A percentile compares a stretch with the other conserved stretches of the same genome.
Conservation (phyloP, 805 yeast species). For the Candida hungchunana region DNA sequence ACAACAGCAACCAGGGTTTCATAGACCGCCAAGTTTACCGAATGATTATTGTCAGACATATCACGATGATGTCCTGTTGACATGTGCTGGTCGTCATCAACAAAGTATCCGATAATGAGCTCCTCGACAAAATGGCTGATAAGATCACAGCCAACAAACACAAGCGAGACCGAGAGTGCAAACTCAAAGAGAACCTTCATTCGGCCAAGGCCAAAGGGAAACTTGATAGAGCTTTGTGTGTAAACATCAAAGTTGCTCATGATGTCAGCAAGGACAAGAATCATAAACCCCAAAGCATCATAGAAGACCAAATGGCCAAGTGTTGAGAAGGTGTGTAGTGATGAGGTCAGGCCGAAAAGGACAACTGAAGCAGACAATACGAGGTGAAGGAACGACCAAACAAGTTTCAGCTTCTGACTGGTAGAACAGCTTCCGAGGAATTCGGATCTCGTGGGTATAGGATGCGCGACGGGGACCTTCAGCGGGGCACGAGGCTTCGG, state of each 20-base stretch:
- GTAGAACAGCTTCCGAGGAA: slow-evolving; percentile 53
- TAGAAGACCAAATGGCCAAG: slow-evolving; percentile 84
- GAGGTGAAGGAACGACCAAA: slow-evolving; percentile 58
- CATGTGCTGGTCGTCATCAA: slow-evolving; percentile 14
- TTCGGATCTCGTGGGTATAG: slow-evolving; percentile 50
- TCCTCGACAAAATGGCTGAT: slow-evolving; percentile 86
- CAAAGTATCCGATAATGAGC: slow-evolving; percentile 30
- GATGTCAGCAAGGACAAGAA: slow-evolving; percentile 67
- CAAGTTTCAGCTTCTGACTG: slow-evolving; percentile 53
- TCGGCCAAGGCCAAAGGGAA: slow-evolving; percentile 93
- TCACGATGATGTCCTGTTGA: slow-evolving; percentile 27
- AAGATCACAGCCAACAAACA: slow-evolving; percentile 89
- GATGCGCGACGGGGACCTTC: slow-evolving; percentile 65
- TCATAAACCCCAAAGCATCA: slow-evolving; percentile 74
- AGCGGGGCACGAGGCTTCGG: slow-evolving; percentile 73
- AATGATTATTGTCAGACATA: slow-evolving; percentile 14
- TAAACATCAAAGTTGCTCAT: slow-evolving; percentile 92
- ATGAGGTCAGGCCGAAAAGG: slow-evolving; percentile 51
- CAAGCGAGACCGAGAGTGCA: slow-evolving; percentile 76
- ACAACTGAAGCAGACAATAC: slow-evolving; percentile 52
- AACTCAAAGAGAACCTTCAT: slow-evolving; percentile 84
- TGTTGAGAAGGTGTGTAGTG: slow-evolving; percentile 62
- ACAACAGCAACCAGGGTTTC: slow-evolving; percentile 27
- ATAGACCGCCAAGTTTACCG: slow-evolving; percentile 26
- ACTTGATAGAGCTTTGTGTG: slow-evolving; percentile 74